Conservation (phyloP, 2,329 filamentous ascomycete genomes). For the Trichoderma harzianum region DNA sequence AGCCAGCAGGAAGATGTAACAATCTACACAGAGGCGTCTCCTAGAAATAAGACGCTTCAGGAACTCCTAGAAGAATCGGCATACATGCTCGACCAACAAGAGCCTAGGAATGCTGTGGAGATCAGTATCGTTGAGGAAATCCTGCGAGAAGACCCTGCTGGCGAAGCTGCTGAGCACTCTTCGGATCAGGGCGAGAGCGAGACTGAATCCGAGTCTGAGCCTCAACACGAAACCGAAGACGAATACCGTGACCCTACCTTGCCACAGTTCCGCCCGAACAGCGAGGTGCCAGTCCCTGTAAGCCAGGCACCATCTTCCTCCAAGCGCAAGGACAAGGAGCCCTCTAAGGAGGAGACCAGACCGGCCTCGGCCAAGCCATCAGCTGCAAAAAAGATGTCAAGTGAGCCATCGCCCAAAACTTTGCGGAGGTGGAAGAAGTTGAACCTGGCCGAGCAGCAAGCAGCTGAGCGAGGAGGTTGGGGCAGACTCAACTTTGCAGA, state of each 20-base stretch:
- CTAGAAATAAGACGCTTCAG: conserved; percentile 28
- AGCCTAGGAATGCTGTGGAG: conserved; percentile 33
- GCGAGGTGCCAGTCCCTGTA: conserved; percentile 22
- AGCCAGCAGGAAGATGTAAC: background rate
- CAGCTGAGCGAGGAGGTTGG: conserved; percentile 69
- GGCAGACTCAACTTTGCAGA: conserved; percentile 75
- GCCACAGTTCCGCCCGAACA: conserved; percentile 66
- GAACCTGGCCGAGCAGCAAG: conserved; percentile 65
- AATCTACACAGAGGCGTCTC: conserved; percentile 19
- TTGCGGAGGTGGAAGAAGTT: conserved; percentile 53
- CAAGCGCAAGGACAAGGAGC: background rate
- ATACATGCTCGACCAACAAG: conserved; percentile 39
- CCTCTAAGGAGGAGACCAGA: background rate
- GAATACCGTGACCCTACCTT: conserved; percentile 57
- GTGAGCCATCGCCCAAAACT: conserved; percentile 29
- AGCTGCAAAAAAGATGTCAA: background rate
- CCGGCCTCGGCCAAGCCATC: background rate
- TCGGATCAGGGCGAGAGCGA: conserved; percentile 12
- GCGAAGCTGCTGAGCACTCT: background rate
- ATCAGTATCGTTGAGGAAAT: conserved; percentile 28
- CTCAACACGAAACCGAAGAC: conserved; percentile 22
- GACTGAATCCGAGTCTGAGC: conserved; percentile 21
- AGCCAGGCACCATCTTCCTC: conserved; percentile 8
- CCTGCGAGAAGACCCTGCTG: conserved; percentile 23
- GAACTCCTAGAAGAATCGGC: conserved; percentile 44